Conservation (phyloP, 176 grass and related monocot species). For the Hyparrhenia diplandra region DNA sequence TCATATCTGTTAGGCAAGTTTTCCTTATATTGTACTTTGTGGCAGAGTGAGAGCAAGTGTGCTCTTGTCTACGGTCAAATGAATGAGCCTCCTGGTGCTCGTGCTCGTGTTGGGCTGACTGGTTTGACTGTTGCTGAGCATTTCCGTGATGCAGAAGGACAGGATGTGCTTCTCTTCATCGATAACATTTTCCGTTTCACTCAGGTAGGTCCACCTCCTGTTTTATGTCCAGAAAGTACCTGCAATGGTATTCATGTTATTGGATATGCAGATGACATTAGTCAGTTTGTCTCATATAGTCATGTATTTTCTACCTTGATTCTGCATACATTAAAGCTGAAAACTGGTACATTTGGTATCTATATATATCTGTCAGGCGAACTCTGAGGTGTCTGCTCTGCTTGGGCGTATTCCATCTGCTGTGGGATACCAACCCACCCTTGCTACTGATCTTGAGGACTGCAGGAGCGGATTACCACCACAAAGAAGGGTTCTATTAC, state of each 20-base stretch:
- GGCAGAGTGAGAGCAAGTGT: slow-evolving; percentile 87
- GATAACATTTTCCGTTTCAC: slow-evolving; percentile 99
- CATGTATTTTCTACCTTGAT: neutral
- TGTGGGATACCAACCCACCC: slow-evolving; percentile 95
- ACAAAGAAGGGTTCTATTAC: slow-evolving; percentile 98
- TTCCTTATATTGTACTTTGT: slow-evolving; percentile 23
- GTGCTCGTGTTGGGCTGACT: slow-evolving; percentile 92
- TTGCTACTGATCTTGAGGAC: slow-evolving; percentile 93
- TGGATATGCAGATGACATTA: neutral
- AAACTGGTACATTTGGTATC: neutral
- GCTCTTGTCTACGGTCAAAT: slow-evolving; percentile 95
- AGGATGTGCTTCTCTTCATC: slow-evolving; percentile 97
- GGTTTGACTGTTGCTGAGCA: slow-evolving; percentile 96
- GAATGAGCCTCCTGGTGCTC: slow-evolving; percentile 96
- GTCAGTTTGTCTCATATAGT: neutral
- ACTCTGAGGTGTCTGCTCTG: slow-evolving; percentile 98
- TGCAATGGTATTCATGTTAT: neutral
- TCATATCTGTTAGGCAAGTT: slow-evolving; percentile 5
- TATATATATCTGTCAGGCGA: slow-evolving; percentile 57
- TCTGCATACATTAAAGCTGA: neutral
- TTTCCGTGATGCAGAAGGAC: slow-evolving; percentile 95
- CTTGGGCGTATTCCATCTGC: slow-evolving; percentile 97
- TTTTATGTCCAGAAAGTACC: neutral
- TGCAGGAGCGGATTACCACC: slow-evolving; percentile 93
- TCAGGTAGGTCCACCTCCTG: slow-evolving; percentile 41